Evolutionary conservation across 768 basidiomycete genomes (phyloP), one percentile per base, ranked within the genome.

Genomic region (Gyrodon lividus): DNA sequence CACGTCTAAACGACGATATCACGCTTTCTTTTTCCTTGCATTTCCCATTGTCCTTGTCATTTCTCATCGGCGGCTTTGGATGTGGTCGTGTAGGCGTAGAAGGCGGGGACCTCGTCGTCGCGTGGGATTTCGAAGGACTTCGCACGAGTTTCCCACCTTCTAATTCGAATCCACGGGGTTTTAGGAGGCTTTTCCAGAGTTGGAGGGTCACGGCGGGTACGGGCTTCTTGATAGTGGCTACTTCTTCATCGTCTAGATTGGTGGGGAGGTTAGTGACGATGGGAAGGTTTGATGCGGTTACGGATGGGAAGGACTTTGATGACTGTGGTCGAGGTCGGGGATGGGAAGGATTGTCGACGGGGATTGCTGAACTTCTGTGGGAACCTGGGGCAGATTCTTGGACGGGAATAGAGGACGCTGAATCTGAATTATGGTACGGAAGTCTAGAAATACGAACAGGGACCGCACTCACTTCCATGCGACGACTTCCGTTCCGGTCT

Each of bases 131-230:
- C 4, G 77, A 75, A 1, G 85, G 84, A 52, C 82, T 86, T 20
- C 81, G 77, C 6, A 86, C 64, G 43, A 90, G 76, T 56, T 79
- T 76, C 8, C 83, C 81, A 10, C 48, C 74, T 17, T 77, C 68
- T 48, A 88, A 67, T 55, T 82, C 77, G 65, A 84, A 88, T 9
- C 88, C 89, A 8, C 88, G 79, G 23, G 78, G 72, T 50, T 79
- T 77, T 24, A 91, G 77, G 22, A 91, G 80, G 54, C 77, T 77
- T 44, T 79, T 75, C 89, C 89, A 91, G 7, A 90, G 75, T 51
- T 83, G 81, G 37, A 86, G 73, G 1, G 84, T 85, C 3, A 83
- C 74, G 0, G 75, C 74, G 0, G 84, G 84, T 1, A 82, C 70
- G n/a, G 83, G 82, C 46, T 75, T 80, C 10, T 81, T 72, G 16